These are phyloP conservation scores for Lasiodiplodia hormozganensis DNA, from an alignment of 2,329 filamentous ascomycete species.

Conservation along the genomic window DNA sequence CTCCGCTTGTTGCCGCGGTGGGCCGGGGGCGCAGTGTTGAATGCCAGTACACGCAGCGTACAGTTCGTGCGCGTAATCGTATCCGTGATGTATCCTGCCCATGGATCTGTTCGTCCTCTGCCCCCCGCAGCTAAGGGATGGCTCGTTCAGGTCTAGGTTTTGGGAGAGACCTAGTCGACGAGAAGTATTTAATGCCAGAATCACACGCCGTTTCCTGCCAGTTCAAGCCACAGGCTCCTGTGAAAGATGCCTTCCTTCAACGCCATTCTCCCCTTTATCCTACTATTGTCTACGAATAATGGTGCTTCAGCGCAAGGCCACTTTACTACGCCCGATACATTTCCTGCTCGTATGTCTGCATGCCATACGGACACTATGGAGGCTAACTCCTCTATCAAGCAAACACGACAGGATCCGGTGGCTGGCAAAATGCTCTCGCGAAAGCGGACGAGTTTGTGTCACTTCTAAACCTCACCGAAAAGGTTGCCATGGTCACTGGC, in stretches of 20 bases:
- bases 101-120: too few relatives aligned
- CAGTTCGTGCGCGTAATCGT: too few relatives aligned
- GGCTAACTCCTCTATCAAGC: not conserved
- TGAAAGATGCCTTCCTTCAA: not conserved
- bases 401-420: slow-evolving; percentile 33
- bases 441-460: slow-evolving; percentile 45
- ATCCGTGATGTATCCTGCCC: too few relatives aligned
- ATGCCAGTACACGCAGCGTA: too few relatives aligned
- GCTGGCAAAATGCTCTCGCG: slow-evolving; percentile 44
- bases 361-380: not conserved
- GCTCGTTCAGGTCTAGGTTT: too few relatives aligned
- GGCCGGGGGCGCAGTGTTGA: too few relatives aligned
- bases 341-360: not conserved
- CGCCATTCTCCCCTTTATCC: not conserved
- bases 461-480: slow-evolving; percentile 46
- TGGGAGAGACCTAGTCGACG: too few relatives aligned
- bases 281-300: not conserved
- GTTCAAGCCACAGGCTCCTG: not conserved
- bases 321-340: not conserved
- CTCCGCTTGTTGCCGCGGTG: too few relatives aligned
- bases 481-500: slow-evolving; percentile 44
- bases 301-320: not conserved
- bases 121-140: too few relatives aligned
- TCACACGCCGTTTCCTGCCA: too few relatives aligned
- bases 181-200: too few relatives aligned